A percentile compares a stretch with the other conserved stretches of the same genome.
Conservation (phyloP, 2,329 filamentous ascomycete genomes). For the Botryosphaeria agaves region DNA sequence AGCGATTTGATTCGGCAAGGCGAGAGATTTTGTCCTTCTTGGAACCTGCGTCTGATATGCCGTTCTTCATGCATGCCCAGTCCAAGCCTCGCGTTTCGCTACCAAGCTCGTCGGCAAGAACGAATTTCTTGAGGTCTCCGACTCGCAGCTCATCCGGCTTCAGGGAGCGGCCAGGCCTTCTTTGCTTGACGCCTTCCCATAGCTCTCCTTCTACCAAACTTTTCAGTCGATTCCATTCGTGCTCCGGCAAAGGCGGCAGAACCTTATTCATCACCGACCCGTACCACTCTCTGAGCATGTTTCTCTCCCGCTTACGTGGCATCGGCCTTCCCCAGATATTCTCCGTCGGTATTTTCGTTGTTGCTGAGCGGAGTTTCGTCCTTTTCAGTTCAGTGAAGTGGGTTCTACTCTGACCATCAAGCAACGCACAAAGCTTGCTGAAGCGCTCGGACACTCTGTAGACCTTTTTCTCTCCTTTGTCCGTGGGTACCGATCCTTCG, state of each 20-base stretch:
- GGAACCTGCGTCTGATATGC: neutral
- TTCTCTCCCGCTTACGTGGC: conserved; percentile 24
- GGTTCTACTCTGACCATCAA: conserved; percentile 10
- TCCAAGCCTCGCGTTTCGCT: neutral
- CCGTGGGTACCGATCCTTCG: neutral
- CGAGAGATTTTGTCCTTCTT: neutral
- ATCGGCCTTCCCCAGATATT: conserved; percentile 30
- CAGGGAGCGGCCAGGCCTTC: neutral
- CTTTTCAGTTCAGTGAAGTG: conserved; percentile 4
- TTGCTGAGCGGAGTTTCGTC: conserved; percentile 5
- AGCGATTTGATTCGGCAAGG: conserved; percentile 1
- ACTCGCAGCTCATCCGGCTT: neutral
- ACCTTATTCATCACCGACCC: conserved; percentile 22
- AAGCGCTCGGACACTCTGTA: neutral
- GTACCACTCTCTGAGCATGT: conserved; percentile 26
- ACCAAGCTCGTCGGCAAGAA: conserved; percentile 1
- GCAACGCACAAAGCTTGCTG: conserved; percentile 11
- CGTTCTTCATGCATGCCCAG: neutral
- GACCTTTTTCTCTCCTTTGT: neutral
- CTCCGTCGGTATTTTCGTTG: conserved; percentile 14
- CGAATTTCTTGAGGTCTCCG: conserved; percentile 2
- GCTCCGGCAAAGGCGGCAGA: conserved; percentile 24
- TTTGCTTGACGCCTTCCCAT: conserved; percentile 8
- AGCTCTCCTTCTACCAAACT: conserved; percentile 19
- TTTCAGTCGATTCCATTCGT: conserved; percentile 25